Base-by-base conservation (phyloP, 805 yeast genomes). In the Kluyveromyces nonfermentans region DNA sequence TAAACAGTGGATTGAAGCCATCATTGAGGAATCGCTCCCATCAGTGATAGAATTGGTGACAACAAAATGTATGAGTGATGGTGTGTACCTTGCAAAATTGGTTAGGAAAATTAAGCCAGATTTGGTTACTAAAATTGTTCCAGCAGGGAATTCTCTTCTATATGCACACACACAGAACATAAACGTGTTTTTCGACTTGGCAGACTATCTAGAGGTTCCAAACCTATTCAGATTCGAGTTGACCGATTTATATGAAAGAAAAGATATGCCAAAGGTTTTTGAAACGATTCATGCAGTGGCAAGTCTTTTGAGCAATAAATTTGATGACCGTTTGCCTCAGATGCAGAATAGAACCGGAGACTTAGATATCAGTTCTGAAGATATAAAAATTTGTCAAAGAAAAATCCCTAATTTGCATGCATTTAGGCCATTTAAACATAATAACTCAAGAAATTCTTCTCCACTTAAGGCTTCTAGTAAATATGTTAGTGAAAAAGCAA, bases 131-230 rank as follows among this genome's bases (percentile, higher is more conserved):
- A 62, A 76, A 60, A 59, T 83, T 9, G 69, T 72, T 14, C 78
- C 78, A 32, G 66, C 75, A 54, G 77, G 77, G 40, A 74, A 73
- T 52, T 84, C 70, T 50, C 70, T 89, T 33, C 89, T 87, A 59
- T 93, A 86, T 69, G 79, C 84, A 49, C 96, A 87, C 61, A 86
- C 96, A 0, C 97, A 93, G 58, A 93, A 93, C 59, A 90, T 93
- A 57, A 86, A 87, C 54, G 71, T 79, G 18, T 89, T 90, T 60
- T 82, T 90, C 59, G 69, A 73, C 17, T 75, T 90, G 44, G 68
- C 87, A 25, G 81, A 77, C 44, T 75, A 69, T 46, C 72, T 87
- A 47, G 80, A 77, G 21, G 78, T 93, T 51, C 98, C 97, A 0
- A 89, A 85, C 45, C 72, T 88, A 43, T 93, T 89, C 61, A 74